phyloP scores from a whole-genome alignment of 306 rosid genomes.

The Sophora flavescens region DNA sequence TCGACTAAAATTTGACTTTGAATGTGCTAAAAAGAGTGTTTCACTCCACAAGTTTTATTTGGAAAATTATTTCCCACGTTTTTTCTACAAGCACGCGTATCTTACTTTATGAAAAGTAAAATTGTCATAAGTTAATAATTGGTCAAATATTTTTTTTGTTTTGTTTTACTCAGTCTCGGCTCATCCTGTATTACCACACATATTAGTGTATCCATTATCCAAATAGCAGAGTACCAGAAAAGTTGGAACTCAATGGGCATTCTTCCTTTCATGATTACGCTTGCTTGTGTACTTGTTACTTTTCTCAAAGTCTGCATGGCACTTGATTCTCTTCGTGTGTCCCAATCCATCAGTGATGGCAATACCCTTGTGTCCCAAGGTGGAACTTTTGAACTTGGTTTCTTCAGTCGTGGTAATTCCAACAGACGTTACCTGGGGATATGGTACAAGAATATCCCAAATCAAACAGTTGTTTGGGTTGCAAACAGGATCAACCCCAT shows the following conservation, averaged over 20 bases:
- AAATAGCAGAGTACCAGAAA: too few species aligned
- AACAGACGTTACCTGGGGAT: conserved; percentile 52
- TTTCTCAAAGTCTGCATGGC: conserved; percentile 28
- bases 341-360: conserved; percentile 40
- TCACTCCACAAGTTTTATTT: too few species aligned
- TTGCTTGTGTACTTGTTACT: conserved; percentile 11
- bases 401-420: conserved; percentile 55
- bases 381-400: conserved; percentile 56
- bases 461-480: conserved; percentile 52
- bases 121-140: too few species aligned
- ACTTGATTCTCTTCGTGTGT: conserved; percentile 43
- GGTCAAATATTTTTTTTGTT: too few species aligned
- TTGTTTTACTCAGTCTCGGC: too few species aligned
- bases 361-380: conserved; percentile 48
- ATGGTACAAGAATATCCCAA: conserved; percentile 50
- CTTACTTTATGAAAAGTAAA: too few species aligned
- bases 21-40: too few species aligned
- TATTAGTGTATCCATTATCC: too few species aligned
- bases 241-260: conserved; percentile 13
- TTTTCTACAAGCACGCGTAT: too few species aligned
- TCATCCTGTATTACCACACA: too few species aligned
- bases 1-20: too few species aligned
- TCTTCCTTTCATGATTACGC: background rate
- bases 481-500: conserved; percentile 58
- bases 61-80: too few species aligned